A percentile compares a stretch with the other conserved stretches of the same genome.
These are phyloP conservation scores for Scedosporium minutisporum DNA, from an alignment of 2,329 filamentous ascomycete genomes.

Conservation along the genomic window DNA sequence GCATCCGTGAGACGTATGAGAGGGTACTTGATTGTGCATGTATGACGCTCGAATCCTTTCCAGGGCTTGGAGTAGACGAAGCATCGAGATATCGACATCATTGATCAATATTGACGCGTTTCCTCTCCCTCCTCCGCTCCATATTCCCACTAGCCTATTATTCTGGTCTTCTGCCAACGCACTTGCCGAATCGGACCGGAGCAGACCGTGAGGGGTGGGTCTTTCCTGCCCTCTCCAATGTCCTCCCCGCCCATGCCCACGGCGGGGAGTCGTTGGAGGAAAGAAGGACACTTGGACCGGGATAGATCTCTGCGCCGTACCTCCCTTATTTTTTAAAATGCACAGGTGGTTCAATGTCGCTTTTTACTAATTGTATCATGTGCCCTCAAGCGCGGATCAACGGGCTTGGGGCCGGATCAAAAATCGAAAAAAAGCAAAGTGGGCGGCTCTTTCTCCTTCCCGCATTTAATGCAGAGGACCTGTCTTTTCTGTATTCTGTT, in stretches of 20 bases:
- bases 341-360: neutral
- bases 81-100: neutral
- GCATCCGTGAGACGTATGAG: neutral
- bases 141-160: neutral
- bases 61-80: neutral
- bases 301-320: neutral
- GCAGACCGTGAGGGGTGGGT: neutral
- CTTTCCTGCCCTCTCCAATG: neutral
- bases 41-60: neutral
- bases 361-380: neutral
- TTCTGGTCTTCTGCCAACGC: neutral
- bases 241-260: neutral
- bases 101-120: too few species aligned
- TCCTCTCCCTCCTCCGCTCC: too few species aligned
- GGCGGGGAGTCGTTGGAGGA: neutral
- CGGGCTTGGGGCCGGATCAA: neutral
- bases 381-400: neutral
- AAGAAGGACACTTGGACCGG: neutral
- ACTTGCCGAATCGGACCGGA: neutral
- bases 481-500: too few species aligned
- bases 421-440: too few species aligned
- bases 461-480: neutral
- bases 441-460: neutral
- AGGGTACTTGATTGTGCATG: neutral
- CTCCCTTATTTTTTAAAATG: neutral